phyloP scores from a whole-genome alignment of 139 green algal genomes.

The Gonium pectorale region DNA sequence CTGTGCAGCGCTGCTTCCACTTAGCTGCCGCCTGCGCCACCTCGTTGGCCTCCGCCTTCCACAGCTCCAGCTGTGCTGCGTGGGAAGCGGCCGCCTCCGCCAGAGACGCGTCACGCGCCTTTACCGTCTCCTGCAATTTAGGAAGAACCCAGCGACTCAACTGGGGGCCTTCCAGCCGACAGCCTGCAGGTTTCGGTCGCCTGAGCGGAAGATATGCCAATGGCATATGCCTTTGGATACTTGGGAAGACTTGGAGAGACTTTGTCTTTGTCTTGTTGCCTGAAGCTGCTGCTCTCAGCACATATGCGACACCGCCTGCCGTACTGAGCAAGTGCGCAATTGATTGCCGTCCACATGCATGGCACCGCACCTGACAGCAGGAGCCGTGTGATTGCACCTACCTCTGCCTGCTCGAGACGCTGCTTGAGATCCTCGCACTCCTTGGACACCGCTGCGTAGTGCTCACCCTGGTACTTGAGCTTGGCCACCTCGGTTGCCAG shows the following conservation, averaged over 20 bases:
- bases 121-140: constrained; percentile 26
- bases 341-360: too few species aligned
- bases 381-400: neutral
- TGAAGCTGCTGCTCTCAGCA: too few species aligned
- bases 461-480: constrained; percentile 29
- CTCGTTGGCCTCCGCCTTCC: constrained; percentile 57
- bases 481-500: constrained; percentile 29
- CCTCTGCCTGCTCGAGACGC: constrained; percentile 20
- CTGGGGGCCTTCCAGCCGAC: too few species aligned
- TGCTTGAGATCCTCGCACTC: constrained; percentile 35
- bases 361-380: neutral
- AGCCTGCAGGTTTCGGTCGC: too few species aligned
- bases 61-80: constrained; percentile 54
- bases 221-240: too few species aligned
- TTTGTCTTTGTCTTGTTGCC: too few species aligned
- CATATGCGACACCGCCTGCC: too few species aligned
- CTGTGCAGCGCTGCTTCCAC: constrained; percentile 59
- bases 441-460: constrained; percentile 30
- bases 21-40: constrained; percentile 56
- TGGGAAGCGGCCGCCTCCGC: constrained; percentile 45
- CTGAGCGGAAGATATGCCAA: too few species aligned
- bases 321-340: too few species aligned
- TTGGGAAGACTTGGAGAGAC: too few species aligned
- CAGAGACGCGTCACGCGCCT: constrained; percentile 42
- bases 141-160: too few species aligned